Percentiles rank a stretch among this genome's conserved stretches.
These are phyloP conservation scores for Mycena polygramma DNA, from an alignment of 768 basidiomycete genomes.

Conservation along the genomic window DNA sequence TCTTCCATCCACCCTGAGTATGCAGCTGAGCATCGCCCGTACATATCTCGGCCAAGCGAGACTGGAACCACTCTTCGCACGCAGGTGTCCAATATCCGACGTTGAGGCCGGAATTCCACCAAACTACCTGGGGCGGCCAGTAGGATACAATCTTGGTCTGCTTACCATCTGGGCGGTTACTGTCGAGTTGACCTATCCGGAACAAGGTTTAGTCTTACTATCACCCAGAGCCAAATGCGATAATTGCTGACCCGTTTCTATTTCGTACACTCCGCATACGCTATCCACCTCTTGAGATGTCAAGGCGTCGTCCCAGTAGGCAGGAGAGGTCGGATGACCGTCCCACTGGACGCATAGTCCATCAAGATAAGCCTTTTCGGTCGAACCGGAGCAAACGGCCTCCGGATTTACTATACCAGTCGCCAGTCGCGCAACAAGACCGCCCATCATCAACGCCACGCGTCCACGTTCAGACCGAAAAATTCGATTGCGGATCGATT, in stretches of 20 bases:
- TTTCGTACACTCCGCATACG: conserved; percentile 24
- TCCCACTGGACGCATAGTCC: conserved; percentile 18
- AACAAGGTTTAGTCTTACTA: not conserved
- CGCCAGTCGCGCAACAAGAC: conserved; percentile 19
- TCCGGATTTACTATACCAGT: conserved; percentile 9
- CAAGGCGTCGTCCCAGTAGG: conserved; percentile 18
- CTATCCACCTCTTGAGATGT: conserved; percentile 16
- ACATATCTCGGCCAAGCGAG: conserved; percentile 12
- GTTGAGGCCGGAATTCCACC: conserved; percentile 3
- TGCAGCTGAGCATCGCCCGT: conserved; percentile 12
- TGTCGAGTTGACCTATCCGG: not conserved
- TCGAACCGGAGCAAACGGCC: conserved; percentile 13
- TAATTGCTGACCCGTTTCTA: conserved; percentile 16
- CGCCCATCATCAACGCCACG: conserved; percentile 17
- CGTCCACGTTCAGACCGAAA: conserved; percentile 15
- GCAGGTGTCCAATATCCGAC: conserved; percentile 22
- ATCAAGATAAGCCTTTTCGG: not conserved
- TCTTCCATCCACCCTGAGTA: not conserved
- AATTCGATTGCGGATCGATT: conserved; percentile 17
- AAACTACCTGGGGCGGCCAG: conserved; percentile 6
- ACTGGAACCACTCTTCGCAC: conserved; percentile 26
- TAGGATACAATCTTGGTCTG: conserved; percentile 16
- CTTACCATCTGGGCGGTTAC: not conserved
- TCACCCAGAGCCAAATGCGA: not conserved
- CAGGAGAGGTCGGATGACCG: conserved; percentile 4